Conservation (phyloP, 2,329 filamentous ascomycete species). For the Fusarium annulatum region DNA sequence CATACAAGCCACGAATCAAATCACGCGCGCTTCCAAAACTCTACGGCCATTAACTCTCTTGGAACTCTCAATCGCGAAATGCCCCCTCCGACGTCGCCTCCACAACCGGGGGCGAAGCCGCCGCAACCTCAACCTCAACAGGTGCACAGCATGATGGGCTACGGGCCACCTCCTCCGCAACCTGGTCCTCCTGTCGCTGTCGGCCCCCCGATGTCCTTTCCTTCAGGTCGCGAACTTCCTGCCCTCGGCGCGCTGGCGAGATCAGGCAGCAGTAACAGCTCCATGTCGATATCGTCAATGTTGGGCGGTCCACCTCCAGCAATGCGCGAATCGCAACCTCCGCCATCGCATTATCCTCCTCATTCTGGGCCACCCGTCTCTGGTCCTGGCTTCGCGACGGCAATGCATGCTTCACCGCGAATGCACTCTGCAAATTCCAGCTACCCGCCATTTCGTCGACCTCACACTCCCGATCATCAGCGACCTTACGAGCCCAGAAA, state of each 20-base stretch:
- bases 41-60: conserved; percentile 57
- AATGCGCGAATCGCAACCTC: conserved; percentile 56
- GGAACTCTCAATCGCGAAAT: conserved; percentile 55
- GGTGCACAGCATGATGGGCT: conserved; percentile 51
- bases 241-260: conserved; percentile 62
- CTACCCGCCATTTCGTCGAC: conserved; percentile 71
- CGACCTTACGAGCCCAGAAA: conserved; percentile 64
- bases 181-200: conserved; percentile 54
- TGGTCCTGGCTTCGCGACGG: conserved; percentile 58
- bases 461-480: conserved; percentile 78
- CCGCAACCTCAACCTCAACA: conserved; percentile 46
- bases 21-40: conserved; percentile 57
- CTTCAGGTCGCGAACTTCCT: conserved; percentile 63
- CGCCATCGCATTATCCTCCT: conserved; percentile 56
- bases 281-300: conserved; percentile 73
- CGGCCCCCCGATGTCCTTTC: conserved; percentile 58
- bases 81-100: conserved; percentile 60
- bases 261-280: conserved; percentile 59
- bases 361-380: conserved; percentile 55
- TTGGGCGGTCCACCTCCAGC: conserved; percentile 62
- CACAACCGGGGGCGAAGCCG: conserved; percentile 50
- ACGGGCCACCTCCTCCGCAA: conserved; percentile 60
- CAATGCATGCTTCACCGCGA: conserved; percentile 66
- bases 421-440: conserved; percentile 67
- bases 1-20: conserved; percentile 48